Evolutionary conservation across 129 eudicot species (phyloP).

Genomic region (Lonicera japonica): DNA sequence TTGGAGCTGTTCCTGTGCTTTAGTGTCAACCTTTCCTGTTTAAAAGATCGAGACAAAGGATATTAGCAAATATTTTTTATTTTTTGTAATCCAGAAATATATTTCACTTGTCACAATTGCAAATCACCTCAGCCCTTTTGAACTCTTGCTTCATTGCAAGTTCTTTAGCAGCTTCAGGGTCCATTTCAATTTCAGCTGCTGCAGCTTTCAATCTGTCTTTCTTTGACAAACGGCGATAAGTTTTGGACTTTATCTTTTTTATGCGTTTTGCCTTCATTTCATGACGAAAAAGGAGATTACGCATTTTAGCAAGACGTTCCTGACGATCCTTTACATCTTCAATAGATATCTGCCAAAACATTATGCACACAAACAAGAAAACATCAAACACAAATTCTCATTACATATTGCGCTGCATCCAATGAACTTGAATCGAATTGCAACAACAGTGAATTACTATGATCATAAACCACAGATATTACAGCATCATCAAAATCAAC

Average conservation of each 20-base stretch:
- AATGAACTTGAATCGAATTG: too few species aligned
- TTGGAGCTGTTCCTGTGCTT: constrained; percentile 81
- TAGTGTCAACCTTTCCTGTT: constrained; percentile 77
- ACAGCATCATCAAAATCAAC: too few species aligned
- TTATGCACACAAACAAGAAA: background rate
- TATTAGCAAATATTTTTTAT: background rate
- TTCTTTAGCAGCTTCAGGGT: constrained; percentile 83
- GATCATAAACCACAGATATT: too few species aligned
- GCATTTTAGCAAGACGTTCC: constrained; percentile 86
- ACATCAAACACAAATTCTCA: background rate
- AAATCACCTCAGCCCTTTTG: constrained; percentile 73
- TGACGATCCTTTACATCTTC: constrained; percentile 82
- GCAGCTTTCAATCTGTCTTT: constrained; percentile 63
- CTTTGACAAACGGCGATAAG: constrained; percentile 65
- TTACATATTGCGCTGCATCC: background rate
- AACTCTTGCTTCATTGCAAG: constrained; percentile 88
- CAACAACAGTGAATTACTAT: too few species aligned
- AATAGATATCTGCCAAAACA: constrained; percentile 53
- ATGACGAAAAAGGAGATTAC: constrained; percentile 82
- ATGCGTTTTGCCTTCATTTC: constrained; percentile 83
- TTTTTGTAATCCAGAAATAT: background rate
- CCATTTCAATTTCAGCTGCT: constrained; percentile 34
- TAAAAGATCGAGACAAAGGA: constrained; percentile 2
- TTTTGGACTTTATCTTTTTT: constrained; percentile 85
- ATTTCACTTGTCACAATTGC: background rate